Evolutionary conservation across 805 yeast species (phyloP).

Genomic region (Metschnikowia sp.): DNA sequence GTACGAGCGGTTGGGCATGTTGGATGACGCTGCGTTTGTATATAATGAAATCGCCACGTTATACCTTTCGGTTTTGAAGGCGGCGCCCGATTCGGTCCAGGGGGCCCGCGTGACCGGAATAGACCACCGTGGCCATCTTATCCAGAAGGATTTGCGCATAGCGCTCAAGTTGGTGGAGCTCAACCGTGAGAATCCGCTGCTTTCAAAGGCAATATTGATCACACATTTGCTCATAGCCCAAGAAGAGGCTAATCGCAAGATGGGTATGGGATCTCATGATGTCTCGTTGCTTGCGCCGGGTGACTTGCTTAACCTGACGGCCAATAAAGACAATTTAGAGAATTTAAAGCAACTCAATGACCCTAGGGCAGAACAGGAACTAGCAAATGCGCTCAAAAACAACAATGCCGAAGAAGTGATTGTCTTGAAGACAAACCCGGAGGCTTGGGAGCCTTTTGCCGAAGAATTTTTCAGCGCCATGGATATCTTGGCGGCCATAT

Average conservation of each 20-base stretch:
- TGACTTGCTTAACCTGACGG: background rate
- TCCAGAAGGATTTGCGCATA: slow-evolving; percentile 68
- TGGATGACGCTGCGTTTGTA: slow-evolving; percentile 60
- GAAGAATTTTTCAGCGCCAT: slow-evolving; percentile 77
- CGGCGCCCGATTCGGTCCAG: slow-evolving; percentile 26
- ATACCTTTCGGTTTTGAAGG: slow-evolving; percentile 51
- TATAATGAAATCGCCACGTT: slow-evolving; percentile 65
- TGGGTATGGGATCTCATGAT: slow-evolving; percentile 19
- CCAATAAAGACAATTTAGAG: background rate
- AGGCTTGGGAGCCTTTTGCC: slow-evolving; percentile 68
- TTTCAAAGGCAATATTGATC: slow-evolving; percentile 54
- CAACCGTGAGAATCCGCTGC: slow-evolving; percentile 43
- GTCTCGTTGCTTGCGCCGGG: slow-evolving; percentile 8
- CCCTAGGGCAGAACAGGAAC: background rate
- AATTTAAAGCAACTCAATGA: background rate
- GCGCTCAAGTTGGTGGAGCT: slow-evolving; percentile 65
- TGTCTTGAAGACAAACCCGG: slow-evolving; percentile 34
- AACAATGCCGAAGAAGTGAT: slow-evolving; percentile 16
- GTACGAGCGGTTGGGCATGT: slow-evolving; percentile 67
- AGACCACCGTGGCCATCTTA: slow-evolving; percentile 49
- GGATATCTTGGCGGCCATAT: slow-evolving; percentile 70
- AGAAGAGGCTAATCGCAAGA: slow-evolving; percentile 51
- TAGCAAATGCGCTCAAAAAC: background rate
- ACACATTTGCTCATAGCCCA: slow-evolving; percentile 67
- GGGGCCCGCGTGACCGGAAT: slow-evolving; percentile 21